Conservation (phyloP, 805 yeast species). For the Lipomyces kockii region DNA sequence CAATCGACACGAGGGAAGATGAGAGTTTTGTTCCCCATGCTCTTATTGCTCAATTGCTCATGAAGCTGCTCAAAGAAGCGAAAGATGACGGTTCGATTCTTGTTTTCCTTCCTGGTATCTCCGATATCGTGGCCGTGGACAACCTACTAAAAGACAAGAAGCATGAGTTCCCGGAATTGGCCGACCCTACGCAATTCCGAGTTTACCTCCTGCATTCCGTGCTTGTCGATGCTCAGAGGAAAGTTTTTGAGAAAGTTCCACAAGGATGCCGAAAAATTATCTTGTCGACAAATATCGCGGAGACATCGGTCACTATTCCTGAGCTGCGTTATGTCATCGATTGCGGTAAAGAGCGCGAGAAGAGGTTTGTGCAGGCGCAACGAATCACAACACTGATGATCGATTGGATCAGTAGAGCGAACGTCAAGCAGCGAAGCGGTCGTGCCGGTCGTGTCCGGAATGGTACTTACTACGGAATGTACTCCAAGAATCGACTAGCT, state of each 20-base stretch:
- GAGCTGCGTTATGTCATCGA: constrained; percentile 80
- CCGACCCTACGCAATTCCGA: background rate
- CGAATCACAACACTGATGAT: constrained; percentile 76
- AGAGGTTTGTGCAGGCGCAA: constrained; percentile 70
- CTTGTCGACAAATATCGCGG: constrained; percentile 87
- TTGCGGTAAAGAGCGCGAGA: constrained; percentile 75
- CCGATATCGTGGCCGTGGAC: constrained; percentile 28
- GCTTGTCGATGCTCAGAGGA: constrained; percentile 56
- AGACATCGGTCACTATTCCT: constrained; percentile 84
- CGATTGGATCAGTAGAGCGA: constrained; percentile 76
- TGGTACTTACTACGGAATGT: constrained; percentile 69
- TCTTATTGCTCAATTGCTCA: constrained; percentile 26
- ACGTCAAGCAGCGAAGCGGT: constrained; percentile 81
- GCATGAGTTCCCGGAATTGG: constrained; percentile 2
- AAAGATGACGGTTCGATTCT: constrained; percentile 34
- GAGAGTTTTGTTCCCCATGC: constrained; percentile 28
- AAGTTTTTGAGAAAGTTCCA: constrained; percentile 61
- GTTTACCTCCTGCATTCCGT: constrained; percentile 37
- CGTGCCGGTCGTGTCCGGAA: constrained; percentile 86
- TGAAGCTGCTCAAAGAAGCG: constrained; percentile 14
- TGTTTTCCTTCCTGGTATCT: constrained; percentile 38
- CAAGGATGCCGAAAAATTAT: constrained; percentile 65
- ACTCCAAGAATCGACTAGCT: constrained; percentile 48
- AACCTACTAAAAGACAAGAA: constrained; percentile 8
- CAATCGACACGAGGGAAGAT: constrained; percentile 5